A percentile compares a stretch with the other conserved stretches of the same genome.
Evolutionary conservation across 2,329 filamentous ascomycete genomes (phyloP).

Genomic region (Paraconiothyrium sp.): DNA sequence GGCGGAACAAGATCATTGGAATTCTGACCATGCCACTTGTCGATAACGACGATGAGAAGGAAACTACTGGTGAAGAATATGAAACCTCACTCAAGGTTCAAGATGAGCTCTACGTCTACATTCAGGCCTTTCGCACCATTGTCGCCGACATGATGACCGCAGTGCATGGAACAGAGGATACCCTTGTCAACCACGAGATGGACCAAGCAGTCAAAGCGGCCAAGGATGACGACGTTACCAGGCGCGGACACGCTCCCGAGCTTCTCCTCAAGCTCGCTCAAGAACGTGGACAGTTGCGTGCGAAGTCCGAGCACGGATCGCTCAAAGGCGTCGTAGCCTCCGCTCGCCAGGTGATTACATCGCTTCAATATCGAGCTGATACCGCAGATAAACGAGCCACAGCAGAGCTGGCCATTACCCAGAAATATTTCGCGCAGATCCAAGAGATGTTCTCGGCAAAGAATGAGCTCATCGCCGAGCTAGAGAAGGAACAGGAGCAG

Average conservation of each 20-base stretch:
- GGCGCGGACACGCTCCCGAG: slow-evolving; percentile 75
- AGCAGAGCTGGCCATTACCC: slow-evolving; percentile 72
- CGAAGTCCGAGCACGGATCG: slow-evolving; percentile 65
- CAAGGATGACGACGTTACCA: slow-evolving; percentile 66
- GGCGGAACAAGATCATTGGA: slow-evolving; percentile 77
- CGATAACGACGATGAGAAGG: slow-evolving; percentile 77
- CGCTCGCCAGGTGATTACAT: slow-evolving; percentile 70
- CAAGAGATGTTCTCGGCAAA: slow-evolving; percentile 64
- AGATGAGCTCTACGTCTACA: slow-evolving; percentile 88
- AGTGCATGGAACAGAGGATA: slow-evolving; percentile 79
- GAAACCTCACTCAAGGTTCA: slow-evolving; percentile 86
- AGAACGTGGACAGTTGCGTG: slow-evolving; percentile 60
- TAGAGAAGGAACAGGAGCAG: slow-evolving; percentile 77
- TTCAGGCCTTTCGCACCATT: slow-evolving; percentile 77
- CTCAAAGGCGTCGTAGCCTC: slow-evolving; percentile 76
- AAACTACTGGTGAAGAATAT: slow-evolving; percentile 89
- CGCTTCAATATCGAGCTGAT: slow-evolving; percentile 67
- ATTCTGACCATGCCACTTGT: slow-evolving; percentile 79
- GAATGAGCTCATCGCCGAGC: slow-evolving; percentile 58
- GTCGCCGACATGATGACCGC: slow-evolving; percentile 81
- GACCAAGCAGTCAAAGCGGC: slow-evolving; percentile 69
- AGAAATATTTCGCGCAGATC: slow-evolving; percentile 68
- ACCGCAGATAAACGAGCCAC: slow-evolving; percentile 64
- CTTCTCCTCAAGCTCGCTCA: slow-evolving; percentile 65
- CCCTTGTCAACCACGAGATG: slow-evolving; percentile 77